phyloP scores from a whole-genome alignment of 768 basidiomycete species.

The Kwoniella bestiolae region DNA sequence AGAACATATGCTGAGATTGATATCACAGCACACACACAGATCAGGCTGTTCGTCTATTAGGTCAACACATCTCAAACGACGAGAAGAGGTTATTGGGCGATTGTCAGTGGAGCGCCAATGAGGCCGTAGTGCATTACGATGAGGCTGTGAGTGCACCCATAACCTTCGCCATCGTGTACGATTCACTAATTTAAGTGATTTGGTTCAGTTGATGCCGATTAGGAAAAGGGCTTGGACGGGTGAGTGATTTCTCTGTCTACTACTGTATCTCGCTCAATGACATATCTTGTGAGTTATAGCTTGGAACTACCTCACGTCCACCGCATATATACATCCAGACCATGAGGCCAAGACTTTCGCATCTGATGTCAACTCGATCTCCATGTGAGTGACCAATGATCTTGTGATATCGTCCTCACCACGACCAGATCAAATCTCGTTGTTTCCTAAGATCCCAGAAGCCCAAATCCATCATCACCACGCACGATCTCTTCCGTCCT shows the following conservation, averaged over 20 bases:
- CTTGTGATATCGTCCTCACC: too few relatives aligned
- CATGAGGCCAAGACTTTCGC: conserved; percentile 15
- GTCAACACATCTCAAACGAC: conserved; percentile 4
- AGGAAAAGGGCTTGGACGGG: conserved; percentile 17
- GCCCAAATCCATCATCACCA: too few relatives aligned
- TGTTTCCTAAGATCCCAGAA: too few relatives aligned
- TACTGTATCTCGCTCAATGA: too few relatives aligned
- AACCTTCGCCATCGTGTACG: not conserved
- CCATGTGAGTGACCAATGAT: conserved; percentile 9
- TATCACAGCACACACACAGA: conserved; percentile 9
- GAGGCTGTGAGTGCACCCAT: conserved; percentile 10
- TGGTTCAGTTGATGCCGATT: conserved; percentile 2
- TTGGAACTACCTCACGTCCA: conserved; percentile 21
- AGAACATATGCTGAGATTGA: not conserved
- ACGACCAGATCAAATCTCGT: too few relatives aligned
- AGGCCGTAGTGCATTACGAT: conserved; percentile 20
- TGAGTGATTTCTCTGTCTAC: too few relatives aligned
- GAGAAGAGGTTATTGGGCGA: conserved; percentile 7
- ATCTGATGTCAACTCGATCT: conserved; percentile 12
- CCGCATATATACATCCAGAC: conserved; percentile 1
- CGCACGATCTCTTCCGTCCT: too few relatives aligned
- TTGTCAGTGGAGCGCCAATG: conserved; percentile 19
- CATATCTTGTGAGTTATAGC: not conserved
- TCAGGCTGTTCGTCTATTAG: conserved; percentile 12
- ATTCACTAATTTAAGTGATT: not conserved